phyloP scores from a whole-genome alignment of 768 basidiomycete genomes.

The Termitomyces sp. region DNA sequence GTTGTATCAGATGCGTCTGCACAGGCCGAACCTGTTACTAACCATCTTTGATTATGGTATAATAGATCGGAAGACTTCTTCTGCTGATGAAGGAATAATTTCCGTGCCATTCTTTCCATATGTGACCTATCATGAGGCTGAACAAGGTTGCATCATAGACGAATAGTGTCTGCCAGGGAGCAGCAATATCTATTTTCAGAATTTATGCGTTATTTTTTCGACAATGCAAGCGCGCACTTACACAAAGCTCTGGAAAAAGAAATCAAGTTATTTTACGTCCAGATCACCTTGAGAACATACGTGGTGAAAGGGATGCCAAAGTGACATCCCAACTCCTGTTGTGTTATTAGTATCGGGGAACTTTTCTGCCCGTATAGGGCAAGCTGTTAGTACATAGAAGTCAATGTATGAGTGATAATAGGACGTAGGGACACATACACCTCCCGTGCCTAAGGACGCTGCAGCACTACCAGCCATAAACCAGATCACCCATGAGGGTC shows the following conservation, averaged over 20 bases:
- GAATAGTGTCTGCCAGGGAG: neutral
- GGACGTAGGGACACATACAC: neutral
- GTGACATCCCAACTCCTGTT: too few species aligned
- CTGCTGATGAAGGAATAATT: neutral
- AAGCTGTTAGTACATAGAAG: too few species aligned
- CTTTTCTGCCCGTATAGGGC: too few species aligned
- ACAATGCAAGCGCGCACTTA: neutral
- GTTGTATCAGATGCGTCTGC: neutral
- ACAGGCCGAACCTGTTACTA: neutral
- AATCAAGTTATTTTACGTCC: too few species aligned
- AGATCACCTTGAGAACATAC: too few species aligned
- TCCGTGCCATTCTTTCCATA: neutral
- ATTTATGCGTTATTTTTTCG: neutral
- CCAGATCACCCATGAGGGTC: neutral
- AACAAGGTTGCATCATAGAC: neutral
- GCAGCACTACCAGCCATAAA: neutral
- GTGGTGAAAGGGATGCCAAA: too few species aligned
- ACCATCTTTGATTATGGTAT: neutral
- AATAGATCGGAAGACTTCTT: neutral
- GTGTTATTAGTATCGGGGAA: too few species aligned
- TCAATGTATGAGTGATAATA: too few species aligned
- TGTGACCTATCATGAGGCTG: neutral
- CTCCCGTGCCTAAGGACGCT: neutral
- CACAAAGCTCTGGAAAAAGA: neutral
- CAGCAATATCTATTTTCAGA: neutral